Evolutionary conservation across 2,329 filamentous ascomycete genomes (phyloP).

Genomic region (Cercospora janseana): DNA sequence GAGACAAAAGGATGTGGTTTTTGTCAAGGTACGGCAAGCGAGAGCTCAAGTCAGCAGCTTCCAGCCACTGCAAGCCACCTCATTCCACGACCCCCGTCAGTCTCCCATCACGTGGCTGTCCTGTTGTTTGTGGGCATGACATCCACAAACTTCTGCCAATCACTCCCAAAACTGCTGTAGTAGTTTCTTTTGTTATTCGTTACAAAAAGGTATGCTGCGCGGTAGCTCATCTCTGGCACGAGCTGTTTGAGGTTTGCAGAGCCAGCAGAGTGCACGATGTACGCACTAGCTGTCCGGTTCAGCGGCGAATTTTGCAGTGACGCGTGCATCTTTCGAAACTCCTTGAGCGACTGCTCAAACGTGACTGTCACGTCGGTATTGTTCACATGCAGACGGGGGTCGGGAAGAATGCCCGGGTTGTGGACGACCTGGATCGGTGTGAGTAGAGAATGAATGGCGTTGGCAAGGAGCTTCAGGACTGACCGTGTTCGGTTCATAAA

Average conservation of each 20-base stretch:
- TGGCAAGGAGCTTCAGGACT: neutral
- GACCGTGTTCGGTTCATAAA: conserved; percentile 19
- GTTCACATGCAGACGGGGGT: conserved; percentile 14
- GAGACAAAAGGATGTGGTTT: neutral
- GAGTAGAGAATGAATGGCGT: neutral
- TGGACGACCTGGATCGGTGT: conserved; percentile 25
- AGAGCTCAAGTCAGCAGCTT: neutral
- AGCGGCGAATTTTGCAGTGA: conserved; percentile 16
- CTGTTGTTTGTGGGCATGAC: conserved; percentile 11
- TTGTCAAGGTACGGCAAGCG: neutral
- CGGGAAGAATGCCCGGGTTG: conserved; percentile 26
- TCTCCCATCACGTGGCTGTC: conserved; percentile 7
- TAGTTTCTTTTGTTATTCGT: conserved; percentile 16
- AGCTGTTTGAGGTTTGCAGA: conserved; percentile 20
- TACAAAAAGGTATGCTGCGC: conserved; percentile 23
- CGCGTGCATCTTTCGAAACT: conserved; percentile 11
- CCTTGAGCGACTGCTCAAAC: conserved; percentile 25
- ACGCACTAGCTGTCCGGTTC: conserved; percentile 19
- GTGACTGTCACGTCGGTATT: conserved; percentile 28
- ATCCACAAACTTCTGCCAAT: conserved; percentile 22
- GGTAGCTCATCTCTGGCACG: conserved; percentile 18
- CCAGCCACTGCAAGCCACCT: neutral
- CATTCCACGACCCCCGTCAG: conserved; percentile 1
- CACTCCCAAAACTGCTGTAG: conserved; percentile 20
- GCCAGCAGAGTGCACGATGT: conserved; percentile 26